Conservation (phyloP, 176 grass and related monocot species). For the Oryza glumipatula region DNA sequence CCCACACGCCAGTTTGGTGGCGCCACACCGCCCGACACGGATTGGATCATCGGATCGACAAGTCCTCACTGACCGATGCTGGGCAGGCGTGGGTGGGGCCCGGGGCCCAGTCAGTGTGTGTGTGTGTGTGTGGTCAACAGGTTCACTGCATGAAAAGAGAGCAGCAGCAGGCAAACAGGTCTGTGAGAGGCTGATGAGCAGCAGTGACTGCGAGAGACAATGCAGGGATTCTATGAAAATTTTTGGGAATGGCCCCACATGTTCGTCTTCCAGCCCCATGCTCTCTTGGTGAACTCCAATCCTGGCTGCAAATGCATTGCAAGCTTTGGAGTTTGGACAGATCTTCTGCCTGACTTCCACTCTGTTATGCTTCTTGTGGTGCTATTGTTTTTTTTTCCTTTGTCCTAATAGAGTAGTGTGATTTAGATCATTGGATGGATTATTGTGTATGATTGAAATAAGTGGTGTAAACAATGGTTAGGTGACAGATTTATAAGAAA, state of each 20-base stretch:
- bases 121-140: slow-evolving; percentile 45
- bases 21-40: slow-evolving; percentile 42
- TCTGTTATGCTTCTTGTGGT: neutral
- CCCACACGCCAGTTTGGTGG: slow-evolving; percentile 17
- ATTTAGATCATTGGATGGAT: too few relatives aligned
- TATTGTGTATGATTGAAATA: too few relatives aligned
- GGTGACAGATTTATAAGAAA: too few relatives aligned
- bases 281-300: slow-evolving; percentile 3
- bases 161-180: slow-evolving; percentile 11
- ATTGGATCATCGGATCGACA: slow-evolving; percentile 47
- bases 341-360: neutral
- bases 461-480: too few relatives aligned
- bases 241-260: slow-evolving; percentile 35
- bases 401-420: too few relatives aligned
- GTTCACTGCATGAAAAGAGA: slow-evolving; percentile 24
- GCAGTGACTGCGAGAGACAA: slow-evolving; percentile 30
- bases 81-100: slow-evolving; percentile 34
- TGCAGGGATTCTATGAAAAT: slow-evolving; percentile 11
- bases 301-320: neutral
- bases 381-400: neutral
- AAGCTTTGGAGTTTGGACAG: too few relatives aligned
- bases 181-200: too few relatives aligned
- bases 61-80: slow-evolving; percentile 40
- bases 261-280: slow-evolving; percentile 19
- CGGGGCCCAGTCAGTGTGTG: neutral